These are phyloP conservation scores for Russula sp. DNA, from an alignment of 768 basidiomycete species.

Conservation along the genomic window DNA sequence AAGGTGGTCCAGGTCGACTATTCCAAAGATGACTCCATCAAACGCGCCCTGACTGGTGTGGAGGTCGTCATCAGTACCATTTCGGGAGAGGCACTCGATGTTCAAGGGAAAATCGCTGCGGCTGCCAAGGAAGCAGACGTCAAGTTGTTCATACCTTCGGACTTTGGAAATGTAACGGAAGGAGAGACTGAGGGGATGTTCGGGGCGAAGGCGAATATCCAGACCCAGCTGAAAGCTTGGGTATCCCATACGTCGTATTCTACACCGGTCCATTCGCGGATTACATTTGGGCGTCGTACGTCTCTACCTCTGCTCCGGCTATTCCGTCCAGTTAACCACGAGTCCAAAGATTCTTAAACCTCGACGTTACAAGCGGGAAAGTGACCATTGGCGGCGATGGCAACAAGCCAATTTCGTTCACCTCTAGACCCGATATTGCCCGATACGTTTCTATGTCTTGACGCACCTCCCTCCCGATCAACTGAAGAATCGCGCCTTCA, in stretches of 20 bases:
- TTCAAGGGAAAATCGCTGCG: slow-evolving; percentile 13
- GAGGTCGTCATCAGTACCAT: slow-evolving; percentile 27
- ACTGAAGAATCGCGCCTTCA: slow-evolving; percentile 16
- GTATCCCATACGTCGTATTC: slow-evolving; percentile 27
- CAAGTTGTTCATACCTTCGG: slow-evolving; percentile 24
- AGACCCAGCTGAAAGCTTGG: slow-evolving; percentile 19
- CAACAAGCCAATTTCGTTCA: slow-evolving; percentile 28
- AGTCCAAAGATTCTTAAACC: slow-evolving; percentile 6
- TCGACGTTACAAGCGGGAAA: slow-evolving; percentile 25
- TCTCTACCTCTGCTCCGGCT: not conserved
- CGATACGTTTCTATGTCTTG: slow-evolving; percentile 27
- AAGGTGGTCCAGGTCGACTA: slow-evolving; percentile 23
- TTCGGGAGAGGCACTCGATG: not conserved
- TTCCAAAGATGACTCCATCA: slow-evolving; percentile 17
- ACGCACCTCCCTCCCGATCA: slow-evolving; percentile 25
- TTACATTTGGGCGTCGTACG: slow-evolving; percentile 14
- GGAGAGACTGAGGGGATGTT: slow-evolving; percentile 20
- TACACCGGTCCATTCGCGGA: slow-evolving; percentile 29
- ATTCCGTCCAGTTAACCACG: not conserved
- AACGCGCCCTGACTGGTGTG: slow-evolving; percentile 10
- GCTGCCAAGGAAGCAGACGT: slow-evolving; percentile 25
- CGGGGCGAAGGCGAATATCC: slow-evolving; percentile 11
- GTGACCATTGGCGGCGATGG: slow-evolving; percentile 28
- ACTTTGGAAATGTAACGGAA: slow-evolving; percentile 20
- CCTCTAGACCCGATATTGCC: slow-evolving; percentile 27